phyloP scores from a whole-genome alignment of 2,329 filamentous ascomycete species.

The Fusarium fujikuroi region DNA sequence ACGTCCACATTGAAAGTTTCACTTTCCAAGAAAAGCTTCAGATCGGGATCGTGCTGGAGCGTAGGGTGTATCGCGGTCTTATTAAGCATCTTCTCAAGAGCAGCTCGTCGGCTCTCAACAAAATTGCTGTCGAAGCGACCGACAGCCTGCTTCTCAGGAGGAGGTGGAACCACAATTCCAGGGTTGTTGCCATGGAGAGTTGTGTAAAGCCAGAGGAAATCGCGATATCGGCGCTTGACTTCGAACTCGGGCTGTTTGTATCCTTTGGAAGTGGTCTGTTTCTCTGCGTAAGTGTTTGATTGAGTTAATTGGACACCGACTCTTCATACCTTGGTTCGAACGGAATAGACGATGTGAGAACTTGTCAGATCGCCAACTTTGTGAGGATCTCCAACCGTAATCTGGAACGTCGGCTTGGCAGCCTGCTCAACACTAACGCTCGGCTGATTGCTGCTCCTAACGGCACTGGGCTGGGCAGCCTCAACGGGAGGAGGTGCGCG shows the following conservation, averaged over 20 bases:
- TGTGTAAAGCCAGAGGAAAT: constrained; percentile 98
- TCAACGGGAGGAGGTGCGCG: constrained; percentile 75
- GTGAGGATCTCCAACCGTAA: constrained; percentile 93
- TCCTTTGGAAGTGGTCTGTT: constrained; percentile 91
- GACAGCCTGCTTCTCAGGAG: constrained; percentile 97
- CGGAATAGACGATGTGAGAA: constrained; percentile 97
- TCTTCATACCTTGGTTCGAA: constrained; percentile 81
- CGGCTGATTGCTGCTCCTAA: constrained; percentile 68
- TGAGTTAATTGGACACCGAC: neutral
- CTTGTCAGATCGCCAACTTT: constrained; percentile 97
- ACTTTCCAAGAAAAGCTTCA: constrained; percentile 97
- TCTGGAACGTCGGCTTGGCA: constrained; percentile 89
- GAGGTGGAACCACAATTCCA: constrained; percentile 92
- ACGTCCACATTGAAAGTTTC: constrained; percentile 96
- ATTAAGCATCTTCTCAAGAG: constrained; percentile 97
- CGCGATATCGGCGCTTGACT: constrained; percentile 92
- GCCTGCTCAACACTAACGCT: constrained; percentile 94
- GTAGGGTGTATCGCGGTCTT: constrained; percentile 91
- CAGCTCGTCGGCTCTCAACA: constrained; percentile 89
- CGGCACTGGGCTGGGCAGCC: constrained; percentile 62
- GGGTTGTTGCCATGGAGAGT: constrained; percentile 94
- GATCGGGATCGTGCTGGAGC: constrained; percentile 89
- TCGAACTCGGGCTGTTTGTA: constrained; percentile 93
- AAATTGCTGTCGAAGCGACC: constrained; percentile 97
- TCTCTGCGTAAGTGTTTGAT: constrained; percentile 3